A percentile compares a stretch with the other conserved stretches of the same genome.
Conservation (phyloP, 306 rosid genomes). For the Citrullus amarus region DNA sequence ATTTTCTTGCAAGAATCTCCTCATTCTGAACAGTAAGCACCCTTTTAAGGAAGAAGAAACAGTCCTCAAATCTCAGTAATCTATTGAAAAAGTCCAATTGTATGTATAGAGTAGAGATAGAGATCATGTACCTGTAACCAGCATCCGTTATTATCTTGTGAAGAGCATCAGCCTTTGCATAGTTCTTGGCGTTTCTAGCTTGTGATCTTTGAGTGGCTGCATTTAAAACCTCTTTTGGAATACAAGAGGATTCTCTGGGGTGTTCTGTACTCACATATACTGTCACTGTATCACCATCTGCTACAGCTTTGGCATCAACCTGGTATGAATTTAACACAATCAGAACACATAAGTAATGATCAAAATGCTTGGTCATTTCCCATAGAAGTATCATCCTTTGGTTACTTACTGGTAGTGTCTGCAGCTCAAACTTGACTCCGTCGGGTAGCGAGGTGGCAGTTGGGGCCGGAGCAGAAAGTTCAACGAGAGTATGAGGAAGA, state of each 20-base stretch:
- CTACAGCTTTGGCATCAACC: slow-evolving; percentile 75
- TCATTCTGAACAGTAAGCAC: slow-evolving; percentile 35
- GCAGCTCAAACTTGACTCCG: slow-evolving; percentile 55
- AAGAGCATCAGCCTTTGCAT: slow-evolving; percentile 50
- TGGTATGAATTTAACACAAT: slow-evolving; percentile 8
- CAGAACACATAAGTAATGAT: background rate
- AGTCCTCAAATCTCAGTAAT: background rate
- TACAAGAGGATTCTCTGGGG: slow-evolving; percentile 50
- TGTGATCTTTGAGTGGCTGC: slow-evolving; percentile 46
- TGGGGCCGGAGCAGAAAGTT: slow-evolving; percentile 26
- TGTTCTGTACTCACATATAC: slow-evolving; percentile 72
- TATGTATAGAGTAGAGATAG: background rate
- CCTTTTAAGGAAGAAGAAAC: slow-evolving; percentile 21
- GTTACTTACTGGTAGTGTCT: slow-evolving; percentile 48
- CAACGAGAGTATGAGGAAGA: slow-evolving; percentile 34
- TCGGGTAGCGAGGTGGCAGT: slow-evolving; percentile 26
- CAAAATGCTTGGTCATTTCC: slow-evolving; percentile 13
- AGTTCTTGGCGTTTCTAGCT: slow-evolving; percentile 40
- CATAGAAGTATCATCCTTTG: background rate
- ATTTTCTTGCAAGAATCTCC: slow-evolving; percentile 66
- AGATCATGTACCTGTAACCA: slow-evolving; percentile 54
- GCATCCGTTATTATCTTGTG: slow-evolving; percentile 53
- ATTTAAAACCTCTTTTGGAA: slow-evolving; percentile 39
- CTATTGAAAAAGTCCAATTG: background rate
- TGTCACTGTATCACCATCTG: slow-evolving; percentile 84